Base-by-base conservation (phyloP, 73 alveolate species). In the Paramecium tetraurelia region DNA sequence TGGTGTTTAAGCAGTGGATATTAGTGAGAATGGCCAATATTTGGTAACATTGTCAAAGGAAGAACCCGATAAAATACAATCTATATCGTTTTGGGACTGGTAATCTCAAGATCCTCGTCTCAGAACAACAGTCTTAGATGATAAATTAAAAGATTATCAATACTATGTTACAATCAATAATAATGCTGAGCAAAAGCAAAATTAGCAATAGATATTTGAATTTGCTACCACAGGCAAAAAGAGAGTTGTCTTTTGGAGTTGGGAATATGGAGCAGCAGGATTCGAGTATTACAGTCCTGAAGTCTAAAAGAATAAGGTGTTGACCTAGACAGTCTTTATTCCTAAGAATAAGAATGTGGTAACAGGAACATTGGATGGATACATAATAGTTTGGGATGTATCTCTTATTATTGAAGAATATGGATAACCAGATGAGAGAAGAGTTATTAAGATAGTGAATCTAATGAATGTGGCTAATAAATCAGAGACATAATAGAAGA, bases 341-440 rank as follows among this genome's bases (percentile, higher is more conserved):
- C 99, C 98, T 33, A 95, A 96, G 72, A 93, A 94, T 35, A 93
- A 92, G 69, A 94, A 96, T 93, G 99, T 99, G 22, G 99, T 98
- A 11, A 98, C 99, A 9, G 99, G 99, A 5, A 97, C 99, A 29
- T 93, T 95, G 14, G 98, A 97, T 59, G 99, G 99, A 43, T 97
- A 96, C 87, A 95, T 98, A 24, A 93, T 98, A 20, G 99, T 98
- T 27, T 98, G 99, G 99, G 99, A 97, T 94, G 96, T 98, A 7
- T 96, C 99, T 70, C 94, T 98, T 50, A 97, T 98, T 92, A 95
- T 97, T 24, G 99, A 98, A 69, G 99, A 98, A 68, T 98, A 96
- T 84, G 99, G 97, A 31, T 95, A 96, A 70, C 98, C 99, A 20
- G 98, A 98, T 94, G 98, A 96, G 75, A 96, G 99, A 93, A 95